Base-by-base conservation (phyloP, 225 moss, liverwort and hornwort species). In the Pseudisothecium myosuroides region DNA sequence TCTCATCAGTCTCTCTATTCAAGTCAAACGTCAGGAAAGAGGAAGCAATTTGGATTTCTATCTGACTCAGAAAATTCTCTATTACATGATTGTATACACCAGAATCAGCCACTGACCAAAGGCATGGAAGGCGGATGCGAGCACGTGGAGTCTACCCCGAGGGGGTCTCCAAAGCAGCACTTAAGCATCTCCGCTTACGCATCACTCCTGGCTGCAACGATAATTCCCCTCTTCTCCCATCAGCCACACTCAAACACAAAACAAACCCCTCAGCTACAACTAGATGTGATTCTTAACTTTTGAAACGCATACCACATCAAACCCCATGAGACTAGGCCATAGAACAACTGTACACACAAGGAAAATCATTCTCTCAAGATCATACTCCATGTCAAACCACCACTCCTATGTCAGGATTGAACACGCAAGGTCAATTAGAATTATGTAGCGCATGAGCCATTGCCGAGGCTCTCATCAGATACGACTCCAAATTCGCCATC, bases 381-480 rank as follows among this genome's bases (percentile, higher is more conserved):
- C 85, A 85, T 9, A 39, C 88, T 66, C 39, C 74, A 85, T 41
- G 76, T 61, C 69, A 81, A 69, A 76, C 81, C 86, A 85, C 67
- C 88, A 82, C 76, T 90, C 60, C 90, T 90, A 84, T 87, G 85
- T 84, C 90, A 84, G 74, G 87, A 85, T 83, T 63, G 63, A 60
- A 83, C 80, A 81, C 84, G 83, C 82, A 64, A 76, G 73, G 52
- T 49, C 76, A 63, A 36, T 41, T 76, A 59, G 47, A 74, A 81
- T 88, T 47, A 91, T 81, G 90, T 85, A 59, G 90, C 90, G 63
- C 90, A 91, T 66, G 90, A 91, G 75, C 90, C 90, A 85, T 88
- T 91, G 88, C 90, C 94, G 17, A 94, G 90, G 88, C 93, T 93
- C 89, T 94, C 94, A n/a, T 94, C 93, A 37, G 94, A 93, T 27